Evolutionary conservation across 1,139 yeast species (phyloP), one percentile per base, ranked within the genome.

Genomic region (Magnusiomyces suaveolens): DNA sequence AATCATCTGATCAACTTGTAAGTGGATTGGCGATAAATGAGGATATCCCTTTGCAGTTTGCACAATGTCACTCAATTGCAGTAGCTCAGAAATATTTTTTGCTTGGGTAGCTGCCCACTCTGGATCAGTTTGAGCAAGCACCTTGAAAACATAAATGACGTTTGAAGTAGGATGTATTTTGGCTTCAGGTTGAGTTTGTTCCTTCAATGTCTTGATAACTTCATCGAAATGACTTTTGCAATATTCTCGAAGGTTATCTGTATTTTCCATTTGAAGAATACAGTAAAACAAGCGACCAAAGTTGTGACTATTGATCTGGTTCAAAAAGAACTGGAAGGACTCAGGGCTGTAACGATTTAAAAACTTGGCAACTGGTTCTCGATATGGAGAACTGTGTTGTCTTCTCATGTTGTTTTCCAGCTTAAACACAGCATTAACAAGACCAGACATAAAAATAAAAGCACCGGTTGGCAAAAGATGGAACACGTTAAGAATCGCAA

Each of bases 391-490:
- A 52, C 76, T 77, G 57, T 87, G 87, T 61, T 87, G 89, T 47
- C 97, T 83, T 59, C 96, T 85, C 62, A 94, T 73, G 59, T 84
- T 84, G 1, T 84, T 83, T 69, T 94, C 99, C 63, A 92, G 73
- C 58, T 81, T 82, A 60, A 86, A 81, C 56, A 92, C 76, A 1
- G 92, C 84, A 52, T 78, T 78, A 64, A 92, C 79, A 51, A 94
- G 77, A 62, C 89, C 96, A 56, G 87, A 92, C 82, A 94, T 82
- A 63, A 89, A 94, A 26, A 92, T 84, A 66, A 82, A 87, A 0
- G 98, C 98, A 59, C 88, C 87, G 0, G 96, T 83, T 0, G 99
- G 98, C 33, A 94, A 72, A 60, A 89, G 75, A 66, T 94, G 96
- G 74, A 92, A 94, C 52, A 94, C 87, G 62, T 92, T 89, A 63